Evolutionary conservation across 2,329 filamentous ascomycete genomes (phyloP), one percentile per base, ranked within the genome.

Genomic region (Botrytis galanthina): DNA sequence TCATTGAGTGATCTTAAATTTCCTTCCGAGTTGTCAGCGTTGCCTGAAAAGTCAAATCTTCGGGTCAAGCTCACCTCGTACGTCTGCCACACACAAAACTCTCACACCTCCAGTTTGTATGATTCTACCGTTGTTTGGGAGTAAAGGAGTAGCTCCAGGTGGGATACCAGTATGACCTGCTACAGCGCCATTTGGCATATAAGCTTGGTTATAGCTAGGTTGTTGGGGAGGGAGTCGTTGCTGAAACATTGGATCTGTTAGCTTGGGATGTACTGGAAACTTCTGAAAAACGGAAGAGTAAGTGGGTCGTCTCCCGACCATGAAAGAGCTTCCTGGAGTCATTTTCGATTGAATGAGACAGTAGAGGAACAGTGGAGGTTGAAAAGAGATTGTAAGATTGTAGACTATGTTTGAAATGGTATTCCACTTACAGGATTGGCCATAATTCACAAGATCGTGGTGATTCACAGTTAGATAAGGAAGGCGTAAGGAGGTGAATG

Each of bases 1-100:
- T 98, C 95, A 85, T 99, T 99, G 80, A 99, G 87, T 78, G 96
- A 98, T 84, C 92, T 91, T 78, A 99, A 87, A 83, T 98, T 98
- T 84, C 96, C 96, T 99, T 69, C 78, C 14, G 63, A 37, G 35
- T 32, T 73, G 78, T 81, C 75, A 81, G 78, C 74, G 71, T 73
- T 37, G 42, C 39, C 59, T 63, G 59, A 64, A 70, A 51, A 51
- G 32, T 32, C 61, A 57, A 74, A 60, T 73, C 63, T 74, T 32
- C 46, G 48, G 37, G 59, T 42, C 46, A 68, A 72, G 78, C 84
- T 78, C 84, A 92, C 90, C 90, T 89, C 90, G 87, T 80, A 92
- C 90, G 83, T 92, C 90, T 76, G 90, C 90, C 81, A 92, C 89
- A 82, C 90, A 92, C 71, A 92, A 86, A 71, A 92, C 87, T 83